Base-by-base conservation (phyloP, 257 asterid species). In the Plantago ovata region DNA sequence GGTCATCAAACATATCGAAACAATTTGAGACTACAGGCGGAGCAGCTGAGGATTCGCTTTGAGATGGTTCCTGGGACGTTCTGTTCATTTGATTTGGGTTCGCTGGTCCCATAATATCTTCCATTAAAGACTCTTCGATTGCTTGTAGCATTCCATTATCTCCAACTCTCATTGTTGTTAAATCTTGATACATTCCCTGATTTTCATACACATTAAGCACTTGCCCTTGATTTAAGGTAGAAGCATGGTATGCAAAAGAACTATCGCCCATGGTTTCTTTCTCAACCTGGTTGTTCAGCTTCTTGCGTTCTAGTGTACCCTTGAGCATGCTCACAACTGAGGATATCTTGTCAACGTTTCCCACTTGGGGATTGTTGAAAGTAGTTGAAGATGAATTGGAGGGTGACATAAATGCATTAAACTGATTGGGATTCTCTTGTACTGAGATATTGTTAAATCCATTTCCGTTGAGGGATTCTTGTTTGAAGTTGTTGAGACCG, bases 271-370 rank as follows among this genome's bases (percentile, higher is more conserved):
- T 21, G 38, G 79, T 64, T 68, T 75, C 88, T 23, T 69, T 70
- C 47, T 58, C 72, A 5, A 69, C 41, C n/a, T 67, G 71, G 71
- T 58, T 60, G 38, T 23, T 9, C 24, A 68, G 66, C 60, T 67
- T 75, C 73, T 75, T 79, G 41, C 84, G 71, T 28, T 79, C 79
- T 49, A 89, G 63, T 1, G 96, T 83, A 42, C 94, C 91, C 85
- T 89, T 89, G 15, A 89, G 85, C 96, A 85, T 85, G 94, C 79
- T 83, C 71, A 89, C 95, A 2, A 89, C 87, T 2, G 94, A 89
- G 10, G 96, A 85, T 38, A 89, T 80, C 57, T 83, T 79, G 60
- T 89, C 94, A 10, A 8, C 61, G 3, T 56, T 61, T 40, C 66
- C 83, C 48, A 62, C 20, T 65, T 79, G 89, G 21, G 77, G 86